Conservation (phyloP, 1,139 yeast species). For the Wickerhamomyces sp. region DNA sequence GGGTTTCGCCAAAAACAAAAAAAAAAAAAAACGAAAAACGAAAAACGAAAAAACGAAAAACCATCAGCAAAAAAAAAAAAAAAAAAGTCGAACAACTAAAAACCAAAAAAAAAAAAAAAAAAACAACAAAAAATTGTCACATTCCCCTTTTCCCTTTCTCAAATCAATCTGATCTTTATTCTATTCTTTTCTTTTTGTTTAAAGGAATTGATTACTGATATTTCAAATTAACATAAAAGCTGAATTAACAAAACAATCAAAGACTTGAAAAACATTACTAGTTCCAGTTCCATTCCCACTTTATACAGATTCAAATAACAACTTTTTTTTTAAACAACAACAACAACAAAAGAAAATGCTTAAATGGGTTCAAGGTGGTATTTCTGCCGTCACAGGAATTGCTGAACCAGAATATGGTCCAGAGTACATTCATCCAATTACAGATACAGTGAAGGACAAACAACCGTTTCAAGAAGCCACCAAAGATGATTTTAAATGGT, state of each 20-base stretch:
- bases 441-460: conserved; percentile 49
- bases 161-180: too few relatives aligned
- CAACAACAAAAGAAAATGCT: conserved; percentile 39
- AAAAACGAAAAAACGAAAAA: background rate
- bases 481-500: conserved; percentile 68
- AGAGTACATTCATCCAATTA: conserved; percentile 84
- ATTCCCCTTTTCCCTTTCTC: background rate
- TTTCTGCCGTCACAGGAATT: conserved; percentile 92
- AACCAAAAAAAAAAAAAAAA: background rate
- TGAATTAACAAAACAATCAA: too few relatives aligned
- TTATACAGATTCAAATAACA: too few relatives aligned
- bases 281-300: too few relatives aligned
- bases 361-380: conserved; percentile 81
- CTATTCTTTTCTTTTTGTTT: too few relatives aligned
- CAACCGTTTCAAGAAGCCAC: conserved; percentile 55
- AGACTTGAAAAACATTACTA: too few relatives aligned
- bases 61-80: background rate
- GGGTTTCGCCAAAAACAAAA: too few relatives aligned
- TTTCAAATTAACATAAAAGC: too few relatives aligned
- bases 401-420: conserved; percentile 97
- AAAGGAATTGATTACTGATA: too few relatives aligned
- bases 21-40: background rate
- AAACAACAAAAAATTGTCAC: background rate
- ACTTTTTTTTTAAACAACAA: too few relatives aligned
- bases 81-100: background rate